These are phyloP conservation scores for Adansonia rubrostipa DNA, from an alignment of 441 rosid genomes.

Conservation along the genomic window DNA sequence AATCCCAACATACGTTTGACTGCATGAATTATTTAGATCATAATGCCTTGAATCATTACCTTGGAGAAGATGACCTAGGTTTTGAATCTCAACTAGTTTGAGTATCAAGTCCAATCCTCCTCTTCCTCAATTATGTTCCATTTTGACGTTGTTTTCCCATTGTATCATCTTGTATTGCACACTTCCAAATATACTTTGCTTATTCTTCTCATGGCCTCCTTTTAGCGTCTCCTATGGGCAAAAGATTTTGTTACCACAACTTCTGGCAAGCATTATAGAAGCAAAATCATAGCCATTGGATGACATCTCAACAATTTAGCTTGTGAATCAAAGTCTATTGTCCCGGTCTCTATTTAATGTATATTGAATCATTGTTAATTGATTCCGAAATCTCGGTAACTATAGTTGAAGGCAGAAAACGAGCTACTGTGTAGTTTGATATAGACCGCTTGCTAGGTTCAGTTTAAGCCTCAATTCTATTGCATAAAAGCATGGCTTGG, in stretches of 20 bases:
- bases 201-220: not conserved
- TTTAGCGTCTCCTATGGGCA: not conserved
- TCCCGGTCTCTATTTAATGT: not conserved
- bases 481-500: not conserved
- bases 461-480: not conserved
- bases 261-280: not conserved
- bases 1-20: not conserved
- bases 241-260: too few species aligned
- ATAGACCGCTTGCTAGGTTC: not conserved
- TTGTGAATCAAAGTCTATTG: not conserved
- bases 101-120: not conserved
- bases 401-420: not conserved
- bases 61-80: not conserved
- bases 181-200: not conserved
- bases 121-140: not conserved
- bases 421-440: not conserved
- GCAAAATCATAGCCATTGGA: not conserved
- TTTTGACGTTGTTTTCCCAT: conserved; percentile 7
- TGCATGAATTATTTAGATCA: not conserved
- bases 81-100: not conserved
- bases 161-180: not conserved
- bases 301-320: not conserved
- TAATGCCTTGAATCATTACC: not conserved
- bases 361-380: not conserved
- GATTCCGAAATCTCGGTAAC: not conserved